Conservation (phyloP, 2,329 filamentous ascomycete species). For the Ophioceras dolichostomum region DNA sequence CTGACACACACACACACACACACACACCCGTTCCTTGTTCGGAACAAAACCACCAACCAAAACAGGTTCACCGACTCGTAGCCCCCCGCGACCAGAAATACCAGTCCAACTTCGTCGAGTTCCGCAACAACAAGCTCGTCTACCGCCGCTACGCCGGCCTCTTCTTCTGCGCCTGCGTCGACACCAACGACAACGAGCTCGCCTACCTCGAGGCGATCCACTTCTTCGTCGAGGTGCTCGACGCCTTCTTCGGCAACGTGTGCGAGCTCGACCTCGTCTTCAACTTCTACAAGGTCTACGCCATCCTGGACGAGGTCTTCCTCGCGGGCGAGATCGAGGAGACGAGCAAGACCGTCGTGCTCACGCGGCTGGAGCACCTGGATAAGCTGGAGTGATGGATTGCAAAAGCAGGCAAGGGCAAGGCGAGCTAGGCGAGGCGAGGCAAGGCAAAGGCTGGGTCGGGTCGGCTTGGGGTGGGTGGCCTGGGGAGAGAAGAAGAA, state of each 20-base stretch:
- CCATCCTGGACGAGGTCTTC: constrained; percentile 96
- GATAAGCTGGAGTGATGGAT: constrained; percentile 85
- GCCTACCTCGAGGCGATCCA: constrained; percentile 96
- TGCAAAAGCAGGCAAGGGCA: not conserved
- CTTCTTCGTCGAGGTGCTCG: constrained; percentile 97
- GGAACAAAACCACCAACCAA: too few relatives aligned
- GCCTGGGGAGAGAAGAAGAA: not conserved
- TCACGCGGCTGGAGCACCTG: constrained; percentile 86
- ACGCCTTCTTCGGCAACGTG: constrained; percentile 98
- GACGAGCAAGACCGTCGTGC: constrained; percentile 94
- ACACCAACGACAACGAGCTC: constrained; percentile 97
- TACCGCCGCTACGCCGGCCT: constrained; percentile 95
- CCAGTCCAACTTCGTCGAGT: constrained; percentile 98
- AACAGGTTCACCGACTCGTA: constrained; percentile 85
- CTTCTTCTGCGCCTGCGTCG: constrained; percentile 98
- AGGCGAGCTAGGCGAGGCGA: not conserved
- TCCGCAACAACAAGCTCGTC: constrained; percentile 88
- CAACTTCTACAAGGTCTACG: constrained; percentile 84
- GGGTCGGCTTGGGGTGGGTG: not conserved
- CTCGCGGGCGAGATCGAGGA: constrained; percentile 96
- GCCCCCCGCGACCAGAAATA: constrained; percentile 98
- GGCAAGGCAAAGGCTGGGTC: not conserved
- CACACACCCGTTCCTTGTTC: constrained; percentile 1
- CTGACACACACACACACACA: too few relatives aligned
- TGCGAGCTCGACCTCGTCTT: constrained; percentile 91